phyloP scores from a whole-genome alignment of 129 eudicot species.

The Oenanthe sinensis region DNA sequence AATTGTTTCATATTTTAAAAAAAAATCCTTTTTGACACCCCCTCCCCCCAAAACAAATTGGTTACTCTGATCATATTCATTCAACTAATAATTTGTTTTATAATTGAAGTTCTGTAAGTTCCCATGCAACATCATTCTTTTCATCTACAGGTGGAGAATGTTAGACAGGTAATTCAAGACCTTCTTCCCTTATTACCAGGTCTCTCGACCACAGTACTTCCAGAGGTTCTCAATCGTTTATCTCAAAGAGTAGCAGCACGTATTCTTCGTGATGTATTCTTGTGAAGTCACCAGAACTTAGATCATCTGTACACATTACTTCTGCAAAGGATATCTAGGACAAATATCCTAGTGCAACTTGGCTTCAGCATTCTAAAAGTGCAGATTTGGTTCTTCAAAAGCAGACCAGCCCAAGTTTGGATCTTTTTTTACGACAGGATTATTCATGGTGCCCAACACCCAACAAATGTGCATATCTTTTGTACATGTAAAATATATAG shows the following conservation, averaged over 20 bases:
- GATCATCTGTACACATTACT: not conserved
- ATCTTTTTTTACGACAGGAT: not conserved
- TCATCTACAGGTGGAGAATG: constrained; percentile 48
- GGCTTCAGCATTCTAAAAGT: not conserved
- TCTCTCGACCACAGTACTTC: constrained; percentile 64
- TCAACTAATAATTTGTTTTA: not conserved
- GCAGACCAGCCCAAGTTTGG: not conserved
- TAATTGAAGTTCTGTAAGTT: not conserved
- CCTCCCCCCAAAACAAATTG: not conserved
- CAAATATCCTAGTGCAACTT: not conserved
- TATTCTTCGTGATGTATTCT: constrained; percentile 55
- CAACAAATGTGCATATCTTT: not conserved
- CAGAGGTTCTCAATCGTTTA: constrained; percentile 71
- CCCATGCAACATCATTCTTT: not conserved
- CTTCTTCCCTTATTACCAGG: constrained; percentile 84
- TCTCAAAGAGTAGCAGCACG: constrained; percentile 80
- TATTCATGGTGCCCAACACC: not conserved
- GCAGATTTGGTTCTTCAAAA: not conserved
- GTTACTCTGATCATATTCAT: not conserved
- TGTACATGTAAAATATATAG: not conserved
- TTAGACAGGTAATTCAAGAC: constrained; percentile 54
- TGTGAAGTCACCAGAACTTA: constrained; percentile 22
- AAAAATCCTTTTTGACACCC: not conserved
- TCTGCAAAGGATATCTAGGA: not conserved
- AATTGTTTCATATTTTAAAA: not conserved